phyloP scores from a whole-genome alignment of 306 rosid genomes.

The Cucumis cinereus region DNA sequence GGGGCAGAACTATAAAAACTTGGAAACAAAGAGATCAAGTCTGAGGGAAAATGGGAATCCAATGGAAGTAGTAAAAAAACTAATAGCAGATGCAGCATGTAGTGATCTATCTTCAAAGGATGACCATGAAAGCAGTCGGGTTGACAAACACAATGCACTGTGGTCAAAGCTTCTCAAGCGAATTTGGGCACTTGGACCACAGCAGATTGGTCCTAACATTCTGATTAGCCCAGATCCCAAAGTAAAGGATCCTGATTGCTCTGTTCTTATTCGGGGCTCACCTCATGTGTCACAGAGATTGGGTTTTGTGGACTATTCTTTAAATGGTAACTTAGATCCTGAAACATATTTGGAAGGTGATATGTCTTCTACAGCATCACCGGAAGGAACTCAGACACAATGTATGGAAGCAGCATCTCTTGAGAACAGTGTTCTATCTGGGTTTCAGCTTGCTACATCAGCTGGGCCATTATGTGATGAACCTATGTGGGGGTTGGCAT shows the following conservation, averaged over 20 bases:
- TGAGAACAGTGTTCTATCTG: conserved; percentile 60
- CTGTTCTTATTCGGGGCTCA: conserved; percentile 43
- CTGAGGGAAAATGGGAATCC: conserved; percentile 31
- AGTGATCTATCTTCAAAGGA: conserved; percentile 31
- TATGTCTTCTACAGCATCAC: conserved; percentile 21
- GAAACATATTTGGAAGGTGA: not conserved
- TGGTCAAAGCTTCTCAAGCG: conserved; percentile 70
- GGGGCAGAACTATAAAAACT: conserved; percentile 30
- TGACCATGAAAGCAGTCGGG: conserved; percentile 43
- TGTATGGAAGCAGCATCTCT: conserved; percentile 53
- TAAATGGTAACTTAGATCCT: conserved; percentile 9
- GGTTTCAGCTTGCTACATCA: conserved; percentile 74
- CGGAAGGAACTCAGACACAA: conserved; percentile 23
- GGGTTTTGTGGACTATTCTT: conserved; percentile 38
- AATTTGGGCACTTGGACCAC: conserved; percentile 84
- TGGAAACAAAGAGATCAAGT: conserved; percentile 31
- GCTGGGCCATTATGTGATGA: conserved; percentile 96
- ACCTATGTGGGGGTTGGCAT: conserved; percentile 87
- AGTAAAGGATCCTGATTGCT: conserved; percentile 23
- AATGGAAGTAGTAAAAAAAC: conserved; percentile 38
- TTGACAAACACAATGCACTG: conserved; percentile 39
- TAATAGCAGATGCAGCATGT: conserved; percentile 55
- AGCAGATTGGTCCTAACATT: conserved; percentile 65
- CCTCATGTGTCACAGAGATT: conserved; percentile 41
- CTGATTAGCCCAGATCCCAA: conserved; percentile 50